A percentile compares a stretch with the other conserved stretches of the same genome.
Conservation (phyloP, 2,329 filamentous ascomycete species). For the Apiospora phragmitis region DNA sequence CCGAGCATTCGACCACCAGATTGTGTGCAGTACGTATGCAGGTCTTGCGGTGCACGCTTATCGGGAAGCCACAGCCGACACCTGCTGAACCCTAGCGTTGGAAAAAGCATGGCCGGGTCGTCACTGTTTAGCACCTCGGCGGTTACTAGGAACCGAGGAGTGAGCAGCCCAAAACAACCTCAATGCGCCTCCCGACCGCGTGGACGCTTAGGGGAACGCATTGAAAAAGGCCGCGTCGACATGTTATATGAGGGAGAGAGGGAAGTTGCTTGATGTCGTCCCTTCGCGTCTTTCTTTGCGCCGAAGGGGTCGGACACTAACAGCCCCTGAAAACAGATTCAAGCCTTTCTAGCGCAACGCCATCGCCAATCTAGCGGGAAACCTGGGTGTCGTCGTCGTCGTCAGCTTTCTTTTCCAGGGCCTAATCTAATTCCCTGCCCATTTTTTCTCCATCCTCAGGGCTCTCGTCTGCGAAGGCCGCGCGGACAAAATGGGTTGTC, state of each 20-base stretch:
- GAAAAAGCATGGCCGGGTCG: too few species aligned
- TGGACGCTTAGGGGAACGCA: neutral
- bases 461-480: neutral
- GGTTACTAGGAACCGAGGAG: neutral
- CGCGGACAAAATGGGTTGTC: neutral
- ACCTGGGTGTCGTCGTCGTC: neutral
- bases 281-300: neutral
- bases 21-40: too few species aligned
- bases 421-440: neutral
- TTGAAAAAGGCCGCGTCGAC: neutral
- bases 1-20: too few species aligned
- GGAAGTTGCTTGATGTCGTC: neutral
- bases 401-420: neutral
- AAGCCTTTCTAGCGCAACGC: slow-evolving; percentile 2
- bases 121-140: neutral
- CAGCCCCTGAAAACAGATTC: neutral
- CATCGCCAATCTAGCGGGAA: neutral
- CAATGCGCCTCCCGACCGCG: neutral
- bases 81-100: neutral
- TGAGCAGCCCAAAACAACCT: neutral
- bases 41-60: too few species aligned
- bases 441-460: neutral
- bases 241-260: neutral
- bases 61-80: neutral
- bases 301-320: neutral